A percentile compares a stretch with the other conserved stretches of the same genome.
phyloP scores from a whole-genome alignment of 768 basidiomycete species.

The Hericium coralloides region DNA sequence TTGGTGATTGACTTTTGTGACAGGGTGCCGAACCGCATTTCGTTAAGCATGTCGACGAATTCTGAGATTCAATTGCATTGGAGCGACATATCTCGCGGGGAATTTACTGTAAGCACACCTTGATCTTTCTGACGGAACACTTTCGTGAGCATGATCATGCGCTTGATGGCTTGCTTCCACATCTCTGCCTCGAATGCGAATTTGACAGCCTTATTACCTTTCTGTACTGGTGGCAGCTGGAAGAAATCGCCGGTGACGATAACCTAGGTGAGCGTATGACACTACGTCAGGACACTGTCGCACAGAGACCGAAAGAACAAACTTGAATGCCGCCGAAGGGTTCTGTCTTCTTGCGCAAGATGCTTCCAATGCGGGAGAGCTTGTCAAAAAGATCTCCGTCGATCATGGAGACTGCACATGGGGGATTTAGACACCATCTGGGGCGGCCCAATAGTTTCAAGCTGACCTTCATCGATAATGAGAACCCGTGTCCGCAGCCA shows the following conservation, averaged over 20 bases:
- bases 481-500: slow-evolving; percentile 84
- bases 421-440: neutral
- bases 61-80: slow-evolving; percentile 32
- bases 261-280: slow-evolving; percentile 35
- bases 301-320: neutral
- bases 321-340: slow-evolving; percentile 97
- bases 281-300: neutral
- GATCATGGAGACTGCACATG: slow-evolving; percentile 83
- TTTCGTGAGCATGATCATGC: slow-evolving; percentile 88
- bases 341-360: slow-evolving; percentile 46
- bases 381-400: slow-evolving; percentile 93
- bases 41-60: slow-evolving; percentile 95
- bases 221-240: slow-evolving; percentile 89
- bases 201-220: slow-evolving; percentile 47
- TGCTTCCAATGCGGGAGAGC: slow-evolving; percentile 59
- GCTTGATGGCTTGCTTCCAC: slow-evolving; percentile 68
- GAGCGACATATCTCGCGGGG: slow-evolving; percentile 3
- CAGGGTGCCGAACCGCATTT: slow-evolving; percentile 89
- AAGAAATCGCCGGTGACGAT: slow-evolving; percentile 97
- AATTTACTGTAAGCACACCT: slow-evolving; percentile 35
- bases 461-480: slow-evolving; percentile 71
- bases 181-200: slow-evolving; percentile 87
- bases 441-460: neutral
- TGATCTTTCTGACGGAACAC: slow-evolving; percentile 94
- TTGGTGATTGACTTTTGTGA: slow-evolving; percentile 52